Evolutionary conservation across 305 asterid genomes (phyloP).

Genomic region (Fraxinus greggii): DNA sequence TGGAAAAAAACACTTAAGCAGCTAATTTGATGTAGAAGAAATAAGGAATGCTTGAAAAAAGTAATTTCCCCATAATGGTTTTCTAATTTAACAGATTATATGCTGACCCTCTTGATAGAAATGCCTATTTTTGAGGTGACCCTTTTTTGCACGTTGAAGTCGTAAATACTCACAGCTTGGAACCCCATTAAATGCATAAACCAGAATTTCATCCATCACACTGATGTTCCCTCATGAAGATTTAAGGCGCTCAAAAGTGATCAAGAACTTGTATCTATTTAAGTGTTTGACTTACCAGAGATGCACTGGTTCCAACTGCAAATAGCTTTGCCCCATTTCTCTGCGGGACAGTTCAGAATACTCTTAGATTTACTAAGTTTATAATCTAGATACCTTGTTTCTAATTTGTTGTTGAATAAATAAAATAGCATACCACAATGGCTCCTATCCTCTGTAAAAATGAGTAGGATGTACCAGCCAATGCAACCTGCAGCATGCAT

Average conservation of each 20-base stretch:
- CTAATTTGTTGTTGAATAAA: not conserved
- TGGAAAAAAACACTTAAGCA: not conserved
- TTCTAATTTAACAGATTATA: not conserved
- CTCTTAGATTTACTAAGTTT: conserved; percentile 17
- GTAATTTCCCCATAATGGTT: not conserved
- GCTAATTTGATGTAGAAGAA: not conserved
- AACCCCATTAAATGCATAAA: not conserved
- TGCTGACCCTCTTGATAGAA: not conserved
- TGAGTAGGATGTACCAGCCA: conserved; percentile 84
- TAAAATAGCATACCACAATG: conserved; percentile 53
- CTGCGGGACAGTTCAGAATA: conserved; percentile 43
- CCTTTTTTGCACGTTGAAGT: not conserved
- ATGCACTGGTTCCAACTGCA: conserved; percentile 86
- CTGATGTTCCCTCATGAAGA: not conserved
- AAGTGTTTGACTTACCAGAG: conserved; percentile 55
- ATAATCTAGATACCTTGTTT: not conserved
- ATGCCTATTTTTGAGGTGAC: not conserved
- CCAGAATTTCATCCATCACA: not conserved
- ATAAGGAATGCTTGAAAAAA: not conserved
- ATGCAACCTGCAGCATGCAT: conserved; percentile 59
- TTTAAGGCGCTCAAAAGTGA: not conserved
- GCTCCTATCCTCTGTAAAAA: conserved; percentile 81
- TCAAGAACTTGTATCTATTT: conserved; percentile 8
- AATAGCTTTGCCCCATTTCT: conserved; percentile 90
- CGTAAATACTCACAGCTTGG: not conserved